Evolutionary conservation across 176 grass and related monocot genomes (phyloP), one percentile per base, ranked within the genome.

Genomic region (Sorghum bicolor): DNA sequence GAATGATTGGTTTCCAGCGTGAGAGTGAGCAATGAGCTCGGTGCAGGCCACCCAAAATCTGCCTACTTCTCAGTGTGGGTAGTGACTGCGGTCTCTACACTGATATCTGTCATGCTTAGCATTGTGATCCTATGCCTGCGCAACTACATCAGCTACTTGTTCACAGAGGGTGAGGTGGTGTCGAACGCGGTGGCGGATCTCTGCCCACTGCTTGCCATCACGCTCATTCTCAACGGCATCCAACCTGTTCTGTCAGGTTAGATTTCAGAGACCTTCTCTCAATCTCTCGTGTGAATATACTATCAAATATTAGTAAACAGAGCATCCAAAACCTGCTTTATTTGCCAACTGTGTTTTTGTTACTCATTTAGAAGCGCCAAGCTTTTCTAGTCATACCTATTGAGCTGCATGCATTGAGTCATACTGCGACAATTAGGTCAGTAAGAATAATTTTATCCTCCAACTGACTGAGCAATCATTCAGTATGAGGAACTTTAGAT

Each of bases 11-110:
- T 26, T 62, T 83, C 48, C 66, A 97, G 94, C n/a, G 94, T 91
- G 72, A 78, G 94, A 80, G 91, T 97, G 20, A 85, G 94, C 83
- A 96, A 96, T 32, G 94, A 96, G 73, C 94, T 96, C 17, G 91
- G 91, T 16, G 91, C 94, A 4, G 94, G 94, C 67, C 80, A 97
- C 62, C 84, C 94, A 0, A 97, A 97, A 70, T 80, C 91, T 11
- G 91, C 94, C 26, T 80, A 32, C 31, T 97, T 97, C 50, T 91
- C 94, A 1, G 94, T 97, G 14, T 67, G 88, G 48, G 86, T 93
- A 0, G 94, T 97, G 53, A 97, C 91, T 1, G 36, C 5, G 22
- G 4, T 91, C 13, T 97, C 61, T 4, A 50, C 47, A 10, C 3
- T 87, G 3, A 83, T 97, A 33, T 71, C 84, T 0, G 5, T 83